phyloP scores from a whole-genome alignment of 2,329 filamentous ascomycete species.

The Alternaria rosae region DNA sequence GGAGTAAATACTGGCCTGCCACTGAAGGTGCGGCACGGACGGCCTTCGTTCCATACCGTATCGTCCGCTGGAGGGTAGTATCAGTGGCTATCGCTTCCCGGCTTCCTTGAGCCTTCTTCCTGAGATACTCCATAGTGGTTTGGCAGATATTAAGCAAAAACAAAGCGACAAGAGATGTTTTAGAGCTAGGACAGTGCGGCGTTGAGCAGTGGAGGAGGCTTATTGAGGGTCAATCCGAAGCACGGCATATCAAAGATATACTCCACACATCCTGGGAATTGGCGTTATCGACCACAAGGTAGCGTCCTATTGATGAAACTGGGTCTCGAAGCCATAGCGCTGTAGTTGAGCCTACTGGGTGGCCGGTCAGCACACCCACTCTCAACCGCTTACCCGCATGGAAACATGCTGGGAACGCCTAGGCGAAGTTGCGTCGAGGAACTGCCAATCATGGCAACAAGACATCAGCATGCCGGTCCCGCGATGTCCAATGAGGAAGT shows the following conservation, averaged over 20 bases:
- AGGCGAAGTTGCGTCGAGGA: slow-evolving; percentile 5
- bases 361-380: slow-evolving; percentile 26
- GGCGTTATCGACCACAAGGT: slow-evolving; percentile 5
- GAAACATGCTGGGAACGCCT: slow-evolving; percentile 19
- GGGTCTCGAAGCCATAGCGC: slow-evolving; percentile 7
- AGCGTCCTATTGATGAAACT: slow-evolving; percentile 3
- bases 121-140: slow-evolving; percentile 34
- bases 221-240: neutral
- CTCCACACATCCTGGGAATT: neutral
- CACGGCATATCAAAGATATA: slow-evolving; percentile 13
- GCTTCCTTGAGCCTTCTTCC: slow-evolving; percentile 20
- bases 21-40: slow-evolving; percentile 59
- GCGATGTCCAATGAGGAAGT: slow-evolving; percentile 16
- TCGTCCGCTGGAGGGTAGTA: slow-evolving; percentile 37
- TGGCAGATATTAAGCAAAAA: neutral
- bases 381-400: slow-evolving; percentile 10
- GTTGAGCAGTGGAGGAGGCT: neutral
- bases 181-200: neutral
- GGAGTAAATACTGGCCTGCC: slow-evolving; percentile 63
- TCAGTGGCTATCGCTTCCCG: slow-evolving; percentile 33
- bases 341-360: slow-evolving; percentile 24
- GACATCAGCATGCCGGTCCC: slow-evolving; percentile 4
- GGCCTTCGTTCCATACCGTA: slow-evolving; percentile 42
- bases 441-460: slow-evolving; percentile 9
- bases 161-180: neutral